Conservation (phyloP, 768 basidiomycete species). For the Hygrocybe punicea region DNA sequence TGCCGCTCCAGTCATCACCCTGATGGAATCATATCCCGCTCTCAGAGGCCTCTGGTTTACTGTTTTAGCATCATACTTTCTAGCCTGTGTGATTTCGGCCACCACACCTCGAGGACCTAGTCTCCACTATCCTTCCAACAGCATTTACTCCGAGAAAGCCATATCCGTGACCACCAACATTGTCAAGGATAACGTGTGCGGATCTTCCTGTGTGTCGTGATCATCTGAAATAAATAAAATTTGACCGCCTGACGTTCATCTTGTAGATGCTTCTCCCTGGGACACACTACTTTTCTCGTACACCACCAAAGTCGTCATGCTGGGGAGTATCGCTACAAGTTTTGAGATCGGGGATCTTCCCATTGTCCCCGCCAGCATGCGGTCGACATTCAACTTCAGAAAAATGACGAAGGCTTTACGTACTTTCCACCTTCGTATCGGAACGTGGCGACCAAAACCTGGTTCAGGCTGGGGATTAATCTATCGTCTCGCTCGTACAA, state of each 20-base stretch:
- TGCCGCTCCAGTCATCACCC: slow-evolving; percentile 32
- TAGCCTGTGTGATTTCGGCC: slow-evolving; percentile 38
- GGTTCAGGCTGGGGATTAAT: slow-evolving; percentile 65
- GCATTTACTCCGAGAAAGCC: slow-evolving; percentile 72
- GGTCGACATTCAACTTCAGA: slow-evolving; percentile 60
- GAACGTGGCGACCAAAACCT: slow-evolving; percentile 54
- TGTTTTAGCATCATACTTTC: slow-evolving; percentile 47
- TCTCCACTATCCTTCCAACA: slow-evolving; percentile 68
- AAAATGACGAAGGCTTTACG: slow-evolving; percentile 59
- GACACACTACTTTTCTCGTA: slow-evolving; percentile 77
- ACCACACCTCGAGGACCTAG: slow-evolving; percentile 73
- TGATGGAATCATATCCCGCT: slow-evolving; percentile 17
- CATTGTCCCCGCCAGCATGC: slow-evolving; percentile 71
- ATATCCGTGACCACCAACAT: slow-evolving; percentile 55
- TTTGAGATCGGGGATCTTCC: slow-evolving; percentile 89
- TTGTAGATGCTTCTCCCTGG: slow-evolving; percentile 53
- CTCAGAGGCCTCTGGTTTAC: slow-evolving; percentile 49
- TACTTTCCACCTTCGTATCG: slow-evolving; percentile 40
- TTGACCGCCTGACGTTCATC: not conserved
- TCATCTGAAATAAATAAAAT: not conserved
- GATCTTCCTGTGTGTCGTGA: slow-evolving; percentile 44
- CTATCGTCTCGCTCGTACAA: slow-evolving; percentile 61
- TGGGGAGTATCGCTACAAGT: slow-evolving; percentile 68
- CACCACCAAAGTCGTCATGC: slow-evolving; percentile 82
- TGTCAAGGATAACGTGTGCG: slow-evolving; percentile 75